Base-by-base conservation (phyloP, 192 early-diverging fungal species). In the Diversispora eburnea region DNA sequence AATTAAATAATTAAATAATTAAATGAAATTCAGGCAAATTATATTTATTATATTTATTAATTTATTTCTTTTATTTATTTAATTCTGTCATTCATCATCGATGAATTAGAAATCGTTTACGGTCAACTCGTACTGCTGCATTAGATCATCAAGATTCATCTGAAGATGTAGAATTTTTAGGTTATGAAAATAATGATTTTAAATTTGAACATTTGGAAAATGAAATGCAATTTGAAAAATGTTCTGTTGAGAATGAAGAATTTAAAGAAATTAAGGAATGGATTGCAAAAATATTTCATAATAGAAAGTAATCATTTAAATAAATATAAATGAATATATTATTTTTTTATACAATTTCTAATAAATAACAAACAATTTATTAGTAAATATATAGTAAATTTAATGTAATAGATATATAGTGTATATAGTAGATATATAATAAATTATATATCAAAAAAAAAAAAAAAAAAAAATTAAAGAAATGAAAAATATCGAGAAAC, bases 131-230 rank as follows among this genome's bases (percentile, higher is more conserved):
- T n/a, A 84, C 89, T 45, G 87, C 91, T 15, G 82, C 80, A 55
- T 77, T 91, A 42, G 89, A 92, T 51, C 82, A 82, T 45, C 90
- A 89, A 64, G 88, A 78, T 42, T 78, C 86, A 8, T 84, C 85
- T 54, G 85, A 81, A 33, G 81, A 83, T 15, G 83, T 82, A 49
- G 87, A 88, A 59, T 95, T 86, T 77, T 72, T 96, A 73, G 94
- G 94, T 10, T 90, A 90, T 75, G 94, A 96, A 43, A 88, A 86
- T 54, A 86, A 93, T 74, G 76, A 80, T 72, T 96, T 96, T 75
- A 84, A 81, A 66, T 95, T 96, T 81, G 89, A 92, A 60, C 92
- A 96, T 76, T 72, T 94, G 33, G 87, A 88, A 45, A 92, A 88
- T 58, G 75, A 79, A 7, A 83, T 95, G 6, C 80, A 85, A 58